Percentiles rank a stretch among this genome's conserved stretches.
These are phyloP conservation scores for Sabuloglossum arenarium DNA, from an alignment of 495 filamentous ascomycete genomes.

Conservation along the genomic window DNA sequence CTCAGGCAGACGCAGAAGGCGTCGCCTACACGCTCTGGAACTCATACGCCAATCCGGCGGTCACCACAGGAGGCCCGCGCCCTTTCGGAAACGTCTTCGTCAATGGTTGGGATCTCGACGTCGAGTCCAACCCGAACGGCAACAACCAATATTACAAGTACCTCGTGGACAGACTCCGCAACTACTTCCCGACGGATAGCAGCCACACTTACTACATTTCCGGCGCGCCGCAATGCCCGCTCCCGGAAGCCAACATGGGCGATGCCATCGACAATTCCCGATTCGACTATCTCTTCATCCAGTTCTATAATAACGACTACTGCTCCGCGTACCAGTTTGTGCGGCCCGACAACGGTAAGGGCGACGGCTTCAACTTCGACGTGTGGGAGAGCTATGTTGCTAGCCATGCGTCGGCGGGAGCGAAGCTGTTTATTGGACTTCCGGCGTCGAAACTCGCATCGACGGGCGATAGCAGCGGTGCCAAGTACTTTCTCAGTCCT, in stretches of 20 bases:
- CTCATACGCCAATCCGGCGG: conserved; percentile 33
- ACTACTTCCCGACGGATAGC: conserved; percentile 8
- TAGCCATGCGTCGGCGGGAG: conserved; percentile 6
- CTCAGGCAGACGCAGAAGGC: conserved; percentile 14
- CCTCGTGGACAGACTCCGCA: conserved; percentile 16
- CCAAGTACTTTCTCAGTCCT: conserved; percentile 25
- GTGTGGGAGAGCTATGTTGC: conserved; percentile 21
- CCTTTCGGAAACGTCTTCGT: conserved; percentile 18
- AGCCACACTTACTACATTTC: conserved; percentile 19
- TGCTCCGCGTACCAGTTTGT: conserved; percentile 21
- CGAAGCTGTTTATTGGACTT: conserved; percentile 24
- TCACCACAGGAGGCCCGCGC: conserved; percentile 19
- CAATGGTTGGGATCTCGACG: conserved; percentile 22
- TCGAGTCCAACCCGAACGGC: conserved; percentile 12
- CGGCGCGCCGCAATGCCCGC: conserved; percentile 20
- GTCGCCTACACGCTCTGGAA: conserved; percentile 38
- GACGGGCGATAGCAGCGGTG: conserved; percentile 10
- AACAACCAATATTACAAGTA: conserved; percentile 8
- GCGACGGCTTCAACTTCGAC: conserved; percentile 18
- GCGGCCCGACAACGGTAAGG: background rate
- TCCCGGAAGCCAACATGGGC: conserved; percentile 17
- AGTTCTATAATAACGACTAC: conserved; percentile 22
- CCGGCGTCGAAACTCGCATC: conserved; percentile 5
- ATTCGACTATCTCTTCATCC: conserved; percentile 20
- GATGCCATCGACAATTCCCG: conserved; percentile 11